Evolutionary conservation across 768 basidiomycete species (phyloP).

Genomic region (Lyophyllum atratum): DNA sequence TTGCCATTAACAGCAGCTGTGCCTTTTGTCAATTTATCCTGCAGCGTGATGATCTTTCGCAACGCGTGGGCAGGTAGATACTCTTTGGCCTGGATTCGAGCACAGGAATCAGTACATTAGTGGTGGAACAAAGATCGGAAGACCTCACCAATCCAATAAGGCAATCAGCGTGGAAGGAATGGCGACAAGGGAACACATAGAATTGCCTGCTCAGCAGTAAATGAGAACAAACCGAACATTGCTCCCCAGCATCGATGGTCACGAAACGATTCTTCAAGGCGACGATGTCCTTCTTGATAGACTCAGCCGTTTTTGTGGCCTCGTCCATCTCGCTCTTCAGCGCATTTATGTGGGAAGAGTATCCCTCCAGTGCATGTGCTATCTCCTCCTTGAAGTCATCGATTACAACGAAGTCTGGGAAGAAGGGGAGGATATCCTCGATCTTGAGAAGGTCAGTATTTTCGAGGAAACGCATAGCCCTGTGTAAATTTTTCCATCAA

Average conservation of each 20-base stretch:
- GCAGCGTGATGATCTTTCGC: slow-evolving; percentile 83
- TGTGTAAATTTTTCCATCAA: slow-evolving; percentile 32
- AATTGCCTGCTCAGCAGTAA: slow-evolving; percentile 87
- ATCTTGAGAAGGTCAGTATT: slow-evolving; percentile 94
- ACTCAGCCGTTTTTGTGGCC: slow-evolving; percentile 87
- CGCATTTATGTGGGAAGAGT: slow-evolving; percentile 86
- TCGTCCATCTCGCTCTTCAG: slow-evolving; percentile 97
- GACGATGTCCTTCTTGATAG: slow-evolving; percentile 89
- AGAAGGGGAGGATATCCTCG: slow-evolving; percentile 98
- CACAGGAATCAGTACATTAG: slow-evolving; percentile 12
- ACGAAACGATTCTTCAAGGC: slow-evolving; percentile 88
- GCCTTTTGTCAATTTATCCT: slow-evolving; percentile 78
- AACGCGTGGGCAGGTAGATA: slow-evolving; percentile 81
- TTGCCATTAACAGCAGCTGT: slow-evolving; percentile 22
- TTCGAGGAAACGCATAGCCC: slow-evolving; percentile 96
- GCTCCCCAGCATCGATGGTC: slow-evolving; percentile 85
- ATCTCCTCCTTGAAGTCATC: slow-evolving; percentile 99
- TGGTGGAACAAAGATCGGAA: background rate
- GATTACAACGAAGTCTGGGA: slow-evolving; percentile 98
- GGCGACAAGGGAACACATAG: slow-evolving; percentile 98
- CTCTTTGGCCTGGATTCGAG: slow-evolving; percentile 75
- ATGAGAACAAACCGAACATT: slow-evolving; percentile 79
- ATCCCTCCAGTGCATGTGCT: slow-evolving; percentile 91
- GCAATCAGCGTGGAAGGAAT: slow-evolving; percentile 97
- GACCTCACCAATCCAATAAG: slow-evolving; percentile 85